Evolutionary conservation across 2,329 filamentous ascomycete genomes (phyloP).

Genomic region (Ramularia endophylla): DNA sequence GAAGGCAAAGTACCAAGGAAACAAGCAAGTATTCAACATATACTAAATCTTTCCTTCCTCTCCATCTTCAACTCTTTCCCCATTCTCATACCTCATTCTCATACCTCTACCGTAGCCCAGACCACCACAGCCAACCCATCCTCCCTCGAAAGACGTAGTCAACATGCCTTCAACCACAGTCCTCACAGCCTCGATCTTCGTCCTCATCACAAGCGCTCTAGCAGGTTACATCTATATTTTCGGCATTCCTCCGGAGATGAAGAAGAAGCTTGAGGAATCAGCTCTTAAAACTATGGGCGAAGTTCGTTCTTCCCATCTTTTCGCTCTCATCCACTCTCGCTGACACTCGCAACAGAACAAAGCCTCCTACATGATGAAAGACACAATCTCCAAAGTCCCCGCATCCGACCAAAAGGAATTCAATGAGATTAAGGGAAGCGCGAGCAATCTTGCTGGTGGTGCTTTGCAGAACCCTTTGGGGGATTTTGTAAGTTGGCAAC

Average conservation of each 20-base stretch:
- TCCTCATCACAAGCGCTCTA: constrained; percentile 32
- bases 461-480: constrained; percentile 34
- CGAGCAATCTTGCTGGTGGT: constrained; percentile 29
- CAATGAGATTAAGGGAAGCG: constrained; percentile 29
- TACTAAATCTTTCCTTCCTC: not conserved
- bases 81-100: not conserved
- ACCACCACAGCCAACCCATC: too few relatives aligned
- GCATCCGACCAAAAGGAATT: constrained; percentile 32
- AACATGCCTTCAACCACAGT: constrained; percentile 24
- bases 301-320: constrained; percentile 4
- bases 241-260: constrained; percentile 43
- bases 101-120: too few relatives aligned
- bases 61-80: not conserved
- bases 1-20: too few relatives aligned
- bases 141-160: constrained; percentile 2
- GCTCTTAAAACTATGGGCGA: constrained; percentile 49
- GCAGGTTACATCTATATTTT: constrained; percentile 41
- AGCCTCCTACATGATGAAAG: constrained; percentile 31
- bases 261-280: constrained; percentile 41
- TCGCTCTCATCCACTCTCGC: not conserved
- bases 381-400: constrained; percentile 24
- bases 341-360: constrained; percentile 33
- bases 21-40: too few relatives aligned
- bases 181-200: constrained; percentile 20
- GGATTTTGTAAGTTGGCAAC: constrained; percentile 19